Evolutionary conservation across 2,329 filamentous ascomycete species (phyloP).

Genomic region (Ceratocystis colombiana): DNA sequence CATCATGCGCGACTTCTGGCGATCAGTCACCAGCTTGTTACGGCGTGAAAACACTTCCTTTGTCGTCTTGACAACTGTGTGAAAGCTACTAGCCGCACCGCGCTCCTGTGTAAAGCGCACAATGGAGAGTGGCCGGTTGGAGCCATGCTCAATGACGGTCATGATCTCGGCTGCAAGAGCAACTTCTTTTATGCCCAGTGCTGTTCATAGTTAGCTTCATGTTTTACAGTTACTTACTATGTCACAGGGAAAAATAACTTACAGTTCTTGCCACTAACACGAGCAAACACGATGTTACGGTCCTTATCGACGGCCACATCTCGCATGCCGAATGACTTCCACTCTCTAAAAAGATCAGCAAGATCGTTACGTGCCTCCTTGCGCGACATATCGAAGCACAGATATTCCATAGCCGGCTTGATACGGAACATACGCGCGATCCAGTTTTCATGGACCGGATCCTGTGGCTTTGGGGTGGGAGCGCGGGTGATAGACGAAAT

Average conservation of each 20-base stretch:
- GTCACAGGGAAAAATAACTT: slow-evolving; percentile 33
- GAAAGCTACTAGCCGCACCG: slow-evolving; percentile 84
- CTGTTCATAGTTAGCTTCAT: slow-evolving; percentile 36
- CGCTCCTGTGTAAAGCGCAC: slow-evolving; percentile 80
- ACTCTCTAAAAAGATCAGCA: slow-evolving; percentile 62
- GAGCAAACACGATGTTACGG: slow-evolving; percentile 68
- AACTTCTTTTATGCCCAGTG: slow-evolving; percentile 76
- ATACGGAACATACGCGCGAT: slow-evolving; percentile 79
- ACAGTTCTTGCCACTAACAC: slow-evolving; percentile 70
- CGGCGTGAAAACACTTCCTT: slow-evolving; percentile 56
- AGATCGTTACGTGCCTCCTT: slow-evolving; percentile 69
- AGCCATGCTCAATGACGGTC: slow-evolving; percentile 77
- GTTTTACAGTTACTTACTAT: neutral
- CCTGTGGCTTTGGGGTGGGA: slow-evolving; percentile 35
- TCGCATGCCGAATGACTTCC: slow-evolving; percentile 70
- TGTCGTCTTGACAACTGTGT: slow-evolving; percentile 69
- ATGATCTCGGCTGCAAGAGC: slow-evolving; percentile 79
- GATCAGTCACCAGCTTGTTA: slow-evolving; percentile 58
- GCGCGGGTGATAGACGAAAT: neutral
- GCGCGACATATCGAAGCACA: slow-evolving; percentile 62
- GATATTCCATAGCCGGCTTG: slow-evolving; percentile 64
- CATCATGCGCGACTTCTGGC: slow-evolving; percentile 61
- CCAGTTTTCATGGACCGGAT: slow-evolving; percentile 71
- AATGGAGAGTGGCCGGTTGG: slow-evolving; percentile 64
- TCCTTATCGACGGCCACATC: slow-evolving; percentile 70